Evolutionary conservation across 176 grass and related monocot genomes (phyloP).

Genomic region (Stipa capillata): DNA sequence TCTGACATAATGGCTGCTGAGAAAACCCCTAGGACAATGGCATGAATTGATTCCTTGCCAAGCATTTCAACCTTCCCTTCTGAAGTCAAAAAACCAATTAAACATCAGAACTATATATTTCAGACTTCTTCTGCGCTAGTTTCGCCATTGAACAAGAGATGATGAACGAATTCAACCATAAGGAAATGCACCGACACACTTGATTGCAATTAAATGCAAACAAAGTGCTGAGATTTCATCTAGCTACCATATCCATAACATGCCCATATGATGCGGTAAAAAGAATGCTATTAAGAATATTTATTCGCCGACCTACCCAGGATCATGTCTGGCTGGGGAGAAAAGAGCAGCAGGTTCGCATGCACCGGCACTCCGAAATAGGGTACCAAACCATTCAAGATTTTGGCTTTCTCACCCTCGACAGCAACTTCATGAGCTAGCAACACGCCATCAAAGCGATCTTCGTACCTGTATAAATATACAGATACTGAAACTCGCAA

Average conservation of each 20-base stretch:
- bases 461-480: slow-evolving; percentile 47
- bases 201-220: background rate
- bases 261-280: background rate
- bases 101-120: slow-evolving; percentile 22
- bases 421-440: slow-evolving; percentile 39
- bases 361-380: slow-evolving; percentile 47
- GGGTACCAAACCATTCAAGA: slow-evolving; percentile 61
- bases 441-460: slow-evolving; percentile 66
- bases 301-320: slow-evolving; percentile 39
- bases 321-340: slow-evolving; percentile 67
- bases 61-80: slow-evolving; percentile 89
- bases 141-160: background rate
- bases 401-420: slow-evolving; percentile 35
- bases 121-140: too few relatives aligned
- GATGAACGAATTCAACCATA: background rate
- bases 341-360: slow-evolving; percentile 62
- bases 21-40: slow-evolving; percentile 68
- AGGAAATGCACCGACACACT: background rate
- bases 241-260: background rate
- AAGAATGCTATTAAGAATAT: background rate
- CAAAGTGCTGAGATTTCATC: background rate
- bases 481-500: background rate
- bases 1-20: slow-evolving; percentile 75
- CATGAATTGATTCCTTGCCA: slow-evolving; percentile 83
- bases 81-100: slow-evolving; percentile 27